Percentiles rank a stretch among this genome's conserved stretches.
phyloP scores from a whole-genome alignment of 257 asterid genomes.

The Solanum pinnatisectum region DNA sequence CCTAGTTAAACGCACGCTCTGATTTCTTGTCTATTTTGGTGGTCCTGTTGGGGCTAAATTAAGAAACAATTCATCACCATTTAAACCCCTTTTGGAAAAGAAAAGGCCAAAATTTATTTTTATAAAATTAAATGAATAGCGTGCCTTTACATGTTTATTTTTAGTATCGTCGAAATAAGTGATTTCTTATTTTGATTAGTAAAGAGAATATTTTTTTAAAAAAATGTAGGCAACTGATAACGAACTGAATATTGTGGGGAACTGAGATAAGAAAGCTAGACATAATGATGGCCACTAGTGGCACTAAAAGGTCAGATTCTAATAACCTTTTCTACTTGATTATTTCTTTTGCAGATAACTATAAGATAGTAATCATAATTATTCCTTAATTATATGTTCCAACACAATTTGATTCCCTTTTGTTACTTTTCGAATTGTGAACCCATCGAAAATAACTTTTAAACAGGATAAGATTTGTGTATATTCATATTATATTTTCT shows the following conservation, averaged over 20 bases:
- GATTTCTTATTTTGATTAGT: too few relatives aligned
- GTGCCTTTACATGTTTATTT: not conserved
- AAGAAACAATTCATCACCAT: not conserved
- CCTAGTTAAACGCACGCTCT: constrained; percentile 7
- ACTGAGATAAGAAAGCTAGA: not conserved
- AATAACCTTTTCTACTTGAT: not conserved
- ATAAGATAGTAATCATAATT: not conserved
- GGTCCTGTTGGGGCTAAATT: not conserved
- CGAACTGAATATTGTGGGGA: not conserved
- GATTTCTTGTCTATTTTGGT: not conserved
- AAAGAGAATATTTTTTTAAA: too few relatives aligned
- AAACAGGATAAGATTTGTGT: too few relatives aligned
- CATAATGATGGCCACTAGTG: not conserved
- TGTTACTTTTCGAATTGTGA: accelerated
- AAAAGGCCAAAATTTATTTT: not conserved
- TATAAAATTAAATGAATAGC: not conserved
- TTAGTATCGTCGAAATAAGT: not conserved
- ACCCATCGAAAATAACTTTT: accelerated
- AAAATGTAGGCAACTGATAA: not conserved
- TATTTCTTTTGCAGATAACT: not conserved
- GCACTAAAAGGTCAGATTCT: not conserved
- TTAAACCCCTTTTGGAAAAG: not conserved
- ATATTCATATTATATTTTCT: too few relatives aligned
- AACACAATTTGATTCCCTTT: not conserved
- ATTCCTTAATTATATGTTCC: not conserved